A percentile compares a stretch with the other conserved stretches of the same genome.
phyloP scores from a whole-genome alignment of 1,139 yeast species.

The Kurtzmaniella quercitrusa region DNA sequence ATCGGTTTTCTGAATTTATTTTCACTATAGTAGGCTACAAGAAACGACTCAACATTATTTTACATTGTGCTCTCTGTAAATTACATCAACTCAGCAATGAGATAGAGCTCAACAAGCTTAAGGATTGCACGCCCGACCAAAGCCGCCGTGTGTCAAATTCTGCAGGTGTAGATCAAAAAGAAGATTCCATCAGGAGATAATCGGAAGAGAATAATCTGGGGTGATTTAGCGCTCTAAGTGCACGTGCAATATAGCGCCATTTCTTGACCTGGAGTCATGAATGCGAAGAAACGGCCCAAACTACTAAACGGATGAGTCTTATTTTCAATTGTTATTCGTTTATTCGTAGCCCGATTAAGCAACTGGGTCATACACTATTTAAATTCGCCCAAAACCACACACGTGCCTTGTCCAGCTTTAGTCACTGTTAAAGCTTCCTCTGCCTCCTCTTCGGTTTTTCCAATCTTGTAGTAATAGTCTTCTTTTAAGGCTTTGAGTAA shows the following conservation, averaged over 20 bases:
- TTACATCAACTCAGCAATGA: too few relatives aligned
- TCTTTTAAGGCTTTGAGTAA: conserved; percentile 46
- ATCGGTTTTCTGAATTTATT: neutral
- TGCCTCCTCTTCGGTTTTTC: conserved; percentile 39
- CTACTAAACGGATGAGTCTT: too few relatives aligned
- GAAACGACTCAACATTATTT: too few relatives aligned
- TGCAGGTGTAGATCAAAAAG: neutral
- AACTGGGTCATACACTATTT: too few relatives aligned
- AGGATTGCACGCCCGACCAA: too few relatives aligned
- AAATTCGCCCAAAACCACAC: conserved; percentile 14
- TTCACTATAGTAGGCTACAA: neutral
- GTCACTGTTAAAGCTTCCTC: conserved; percentile 54
- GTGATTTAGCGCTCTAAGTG: neutral
- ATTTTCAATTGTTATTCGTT: too few relatives aligned
- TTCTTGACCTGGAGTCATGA: too few relatives aligned
- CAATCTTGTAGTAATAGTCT: conserved; percentile 50
- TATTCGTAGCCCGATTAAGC: neutral
- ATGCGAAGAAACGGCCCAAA: too few relatives aligned
- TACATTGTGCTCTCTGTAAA: too few relatives aligned
- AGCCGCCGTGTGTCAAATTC: neutral
- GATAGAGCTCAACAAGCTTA: too few relatives aligned
- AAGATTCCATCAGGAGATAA: neutral
- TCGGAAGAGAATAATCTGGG: neutral
- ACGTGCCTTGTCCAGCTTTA: conserved; percentile 58
- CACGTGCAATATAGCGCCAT: neutral